A percentile compares a stretch with the other conserved stretches of the same genome.
Conservation (phyloP, 75 land plant species). For the Ceratopteris richardii region DNA sequence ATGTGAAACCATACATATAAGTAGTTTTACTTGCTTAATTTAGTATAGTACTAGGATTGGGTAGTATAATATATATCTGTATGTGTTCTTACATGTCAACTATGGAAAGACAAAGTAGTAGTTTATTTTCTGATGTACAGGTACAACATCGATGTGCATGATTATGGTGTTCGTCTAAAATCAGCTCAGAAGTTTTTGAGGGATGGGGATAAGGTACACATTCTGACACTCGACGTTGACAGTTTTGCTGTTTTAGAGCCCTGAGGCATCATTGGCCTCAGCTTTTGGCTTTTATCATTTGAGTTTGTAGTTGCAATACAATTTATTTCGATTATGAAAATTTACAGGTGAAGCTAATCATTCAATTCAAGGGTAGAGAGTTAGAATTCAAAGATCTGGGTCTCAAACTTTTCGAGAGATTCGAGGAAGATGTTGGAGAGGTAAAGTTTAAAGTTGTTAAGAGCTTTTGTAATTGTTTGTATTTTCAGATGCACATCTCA, state of each 20-base stretch:
- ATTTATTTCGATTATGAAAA: no score
- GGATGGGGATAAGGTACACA: conserved; percentile 78
- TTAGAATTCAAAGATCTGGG: conserved; percentile 75
- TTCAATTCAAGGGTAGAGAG: conserved; percentile 84
- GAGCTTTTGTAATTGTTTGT: neutral
- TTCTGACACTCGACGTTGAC: neutral
- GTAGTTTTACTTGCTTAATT: no score
- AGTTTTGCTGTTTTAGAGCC: neutral
- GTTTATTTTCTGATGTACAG: conserved; percentile 30
- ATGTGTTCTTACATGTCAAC: no score
- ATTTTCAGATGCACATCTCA: no score
- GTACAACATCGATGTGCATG: conserved; percentile 89
- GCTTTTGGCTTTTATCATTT: neutral
- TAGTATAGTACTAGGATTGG: no score
- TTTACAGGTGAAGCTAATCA: conserved; percentile 76
- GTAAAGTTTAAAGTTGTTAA: conserved; percentile 15
- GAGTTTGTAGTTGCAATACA: neutral
- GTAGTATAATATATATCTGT: no score
- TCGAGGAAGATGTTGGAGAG: conserved; percentile 77
- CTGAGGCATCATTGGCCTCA: neutral
- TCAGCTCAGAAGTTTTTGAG: conserved; percentile 70
- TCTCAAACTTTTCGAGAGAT: conserved; percentile 57
- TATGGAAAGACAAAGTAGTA: no score
- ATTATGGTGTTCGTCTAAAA: conserved; percentile 74
- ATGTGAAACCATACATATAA: no score